Evolutionary conservation across 805 yeast species (phyloP), one percentile per base, ranked within the genome.

Genomic region (Wickerhamomyces chambardii): DNA sequence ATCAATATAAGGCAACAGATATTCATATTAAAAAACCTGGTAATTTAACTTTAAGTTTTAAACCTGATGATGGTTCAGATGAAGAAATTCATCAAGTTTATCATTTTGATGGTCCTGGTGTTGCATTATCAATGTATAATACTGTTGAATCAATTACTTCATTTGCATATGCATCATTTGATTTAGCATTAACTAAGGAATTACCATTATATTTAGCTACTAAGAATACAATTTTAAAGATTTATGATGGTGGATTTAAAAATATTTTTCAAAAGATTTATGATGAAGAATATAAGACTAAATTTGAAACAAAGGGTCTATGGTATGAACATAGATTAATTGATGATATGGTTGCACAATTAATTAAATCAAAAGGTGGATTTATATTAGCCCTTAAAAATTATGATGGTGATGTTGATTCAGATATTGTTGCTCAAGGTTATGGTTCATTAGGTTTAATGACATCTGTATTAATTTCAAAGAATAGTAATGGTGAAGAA

Each of bases 331-430:
- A 90, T 66, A 78, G 97, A 51, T 70, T 90, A 48, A 90, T 90
- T 48, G 97, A 90, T 63, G 97, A 90, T 59, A 90, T 90, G 97
- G 97, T 90, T 34, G 97, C 97, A 17, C 97, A 90, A 68, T 89
- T 90, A 97, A 68, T 90, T 59, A 90, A 90, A 68, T 85, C 96
- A 31, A 78, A 75, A 55, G 97, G 97, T 52, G 97, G 97, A 6
- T 90, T 70, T 60, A 82, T 90, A 51, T 84, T 90, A 63, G 97
- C 97, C 32, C 75, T 90, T 82, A 90, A 90, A 70, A 90, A 90
- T 68, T 90, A 90, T 64, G 97, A 90, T 59, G 97, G 97, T 61
- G 97, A 90, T 58, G 97, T 90, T 37, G 89, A 87, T 65, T 81
- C 94, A 14, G 97, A 90, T 61, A 83, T 90, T 53, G 96, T 90